These are phyloP conservation scores for Vicia sativa DNA, from an alignment of 306 rosid genomes.

Conservation along the genomic window DNA sequence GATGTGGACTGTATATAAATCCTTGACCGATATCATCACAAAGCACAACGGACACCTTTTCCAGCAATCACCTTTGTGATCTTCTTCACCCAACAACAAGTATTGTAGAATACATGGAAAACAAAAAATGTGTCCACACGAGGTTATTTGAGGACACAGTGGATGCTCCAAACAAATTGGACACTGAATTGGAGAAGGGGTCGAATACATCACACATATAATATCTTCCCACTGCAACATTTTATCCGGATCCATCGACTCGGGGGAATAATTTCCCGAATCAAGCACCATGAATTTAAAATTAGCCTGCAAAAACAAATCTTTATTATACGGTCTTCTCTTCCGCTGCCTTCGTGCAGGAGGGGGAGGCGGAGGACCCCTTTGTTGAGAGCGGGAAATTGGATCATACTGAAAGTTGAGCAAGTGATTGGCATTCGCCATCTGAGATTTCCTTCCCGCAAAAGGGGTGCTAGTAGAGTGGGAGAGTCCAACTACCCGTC, in stretches of 20 bases:
- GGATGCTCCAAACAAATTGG: conserved; percentile 97
- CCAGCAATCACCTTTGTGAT: conserved; percentile 89
- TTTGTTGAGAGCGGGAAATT: conserved; percentile 73
- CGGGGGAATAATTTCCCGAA: conserved; percentile 64
- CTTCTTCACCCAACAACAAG: conserved; percentile 86
- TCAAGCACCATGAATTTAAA: conserved; percentile 85
- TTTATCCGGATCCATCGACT: conserved; percentile 88
- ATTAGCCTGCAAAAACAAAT: conserved; percentile 94
- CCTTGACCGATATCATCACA: conserved; percentile 81
- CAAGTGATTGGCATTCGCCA: conserved; percentile 79
- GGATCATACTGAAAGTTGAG: conserved; percentile 92
- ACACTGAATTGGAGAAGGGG: conserved; percentile 78
- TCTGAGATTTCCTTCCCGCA: conserved; percentile 70
- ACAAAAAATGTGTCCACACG: conserved; percentile 96
- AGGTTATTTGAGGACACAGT: conserved; percentile 89
- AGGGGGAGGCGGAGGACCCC: conserved; percentile 85
- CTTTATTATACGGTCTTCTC: conserved; percentile 84
- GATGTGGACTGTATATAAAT: conserved; percentile 75
- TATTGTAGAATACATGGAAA: conserved; percentile 90
- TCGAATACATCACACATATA: conserved; percentile 75
- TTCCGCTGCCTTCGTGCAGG: conserved; percentile 74
- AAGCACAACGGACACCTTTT: conserved; percentile 94
- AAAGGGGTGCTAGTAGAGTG: conserved; percentile 47
- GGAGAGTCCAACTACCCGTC: conserved; percentile 51
- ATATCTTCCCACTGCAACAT: conserved; percentile 96